Evolutionary conservation across 2,329 filamentous ascomycete species (phyloP).

Genomic region (Paramyrothecium sp.): DNA sequence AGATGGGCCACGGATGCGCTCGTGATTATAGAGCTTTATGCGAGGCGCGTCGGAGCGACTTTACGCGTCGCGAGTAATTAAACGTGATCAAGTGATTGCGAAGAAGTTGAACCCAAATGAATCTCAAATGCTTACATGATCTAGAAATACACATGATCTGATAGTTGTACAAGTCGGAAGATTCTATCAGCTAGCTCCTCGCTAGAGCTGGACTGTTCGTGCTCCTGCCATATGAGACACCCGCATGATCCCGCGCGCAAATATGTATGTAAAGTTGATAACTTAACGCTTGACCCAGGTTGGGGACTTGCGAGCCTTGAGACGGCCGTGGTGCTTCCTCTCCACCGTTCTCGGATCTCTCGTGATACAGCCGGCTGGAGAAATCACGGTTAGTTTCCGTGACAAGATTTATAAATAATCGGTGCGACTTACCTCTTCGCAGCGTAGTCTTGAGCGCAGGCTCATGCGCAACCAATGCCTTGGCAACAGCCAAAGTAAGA

Average conservation of each 20-base stretch:
- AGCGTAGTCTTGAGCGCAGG: conserved; percentile 85
- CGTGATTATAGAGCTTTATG: no score
- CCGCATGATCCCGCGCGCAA: conserved; percentile 4
- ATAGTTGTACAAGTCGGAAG: background rate
- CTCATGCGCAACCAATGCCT: conserved; percentile 87
- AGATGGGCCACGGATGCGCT: background rate
- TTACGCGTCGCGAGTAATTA: no score
- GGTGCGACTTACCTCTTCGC: conserved; percentile 70
- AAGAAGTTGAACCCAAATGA: background rate
- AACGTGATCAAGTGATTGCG: no score
- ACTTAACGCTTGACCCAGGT: conserved; percentile 89
- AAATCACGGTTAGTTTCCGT: conserved; percentile 10
- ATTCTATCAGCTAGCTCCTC: background rate
- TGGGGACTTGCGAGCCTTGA: conserved; percentile 98
- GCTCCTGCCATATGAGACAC: conserved; percentile 10
- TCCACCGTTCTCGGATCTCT: conserved; percentile 90
- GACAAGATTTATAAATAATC: background rate
- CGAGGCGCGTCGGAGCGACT: no score
- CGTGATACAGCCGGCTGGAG: conserved; percentile 83
- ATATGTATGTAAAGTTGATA: no score
- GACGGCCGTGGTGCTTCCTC: conserved; percentile 93
- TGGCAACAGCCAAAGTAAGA: conserved; percentile 83
- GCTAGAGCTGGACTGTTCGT: conserved; percentile 7
- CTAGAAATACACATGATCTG: background rate
- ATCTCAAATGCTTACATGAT: background rate